A percentile compares a stretch with the other conserved stretches of the same genome.
phyloP scores from a whole-genome alignment of 371 early-diverging fungal genomes.

The Entomophthora muscae region DNA sequence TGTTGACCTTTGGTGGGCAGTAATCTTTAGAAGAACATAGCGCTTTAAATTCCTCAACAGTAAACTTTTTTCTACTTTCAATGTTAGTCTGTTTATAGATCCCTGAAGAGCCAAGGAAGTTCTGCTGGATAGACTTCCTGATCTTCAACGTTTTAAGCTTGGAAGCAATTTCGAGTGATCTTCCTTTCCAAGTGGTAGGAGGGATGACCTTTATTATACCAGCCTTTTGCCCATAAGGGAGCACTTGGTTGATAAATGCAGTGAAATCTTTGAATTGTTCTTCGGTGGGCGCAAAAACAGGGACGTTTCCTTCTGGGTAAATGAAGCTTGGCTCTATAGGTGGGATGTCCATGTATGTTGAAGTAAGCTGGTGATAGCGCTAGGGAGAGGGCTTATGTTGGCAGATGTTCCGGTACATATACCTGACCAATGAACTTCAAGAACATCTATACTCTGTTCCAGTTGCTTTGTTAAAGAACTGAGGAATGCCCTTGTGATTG shows the following conservation, averaged over 20 bases:
- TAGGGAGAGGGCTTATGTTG: no score
- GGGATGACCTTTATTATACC: conserved; percentile 87
- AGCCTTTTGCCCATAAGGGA: conserved; percentile 44
- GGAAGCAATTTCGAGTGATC: conserved; percentile 22
- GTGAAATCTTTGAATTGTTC: conserved; percentile 78
- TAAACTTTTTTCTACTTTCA: conserved; percentile 46
- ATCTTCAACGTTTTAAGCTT: conserved; percentile 32
- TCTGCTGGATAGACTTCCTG: conserved; percentile 64
- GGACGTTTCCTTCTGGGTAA: conserved; percentile 42
- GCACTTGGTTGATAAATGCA: conserved; percentile 51
- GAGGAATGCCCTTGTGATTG: no score
- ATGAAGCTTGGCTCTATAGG: no score
- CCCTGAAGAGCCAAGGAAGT: conserved; percentile 63
- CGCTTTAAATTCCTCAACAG: conserved; percentile 38
- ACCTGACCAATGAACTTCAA: no score
- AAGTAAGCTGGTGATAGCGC: no score
- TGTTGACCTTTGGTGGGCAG: conserved; percentile 33
- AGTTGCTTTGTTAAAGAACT: no score
- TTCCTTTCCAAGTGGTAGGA: conserved; percentile 59
- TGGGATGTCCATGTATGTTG: no score
- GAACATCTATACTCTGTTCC: no score
- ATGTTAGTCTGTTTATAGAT: conserved; percentile 70
- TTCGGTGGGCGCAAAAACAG: conserved; percentile 78
- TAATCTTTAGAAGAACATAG: conserved; percentile 25
- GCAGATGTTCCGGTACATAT: no score